Conservation (phyloP, 75 land plant genomes). For the Azolla pinnata region DNA sequence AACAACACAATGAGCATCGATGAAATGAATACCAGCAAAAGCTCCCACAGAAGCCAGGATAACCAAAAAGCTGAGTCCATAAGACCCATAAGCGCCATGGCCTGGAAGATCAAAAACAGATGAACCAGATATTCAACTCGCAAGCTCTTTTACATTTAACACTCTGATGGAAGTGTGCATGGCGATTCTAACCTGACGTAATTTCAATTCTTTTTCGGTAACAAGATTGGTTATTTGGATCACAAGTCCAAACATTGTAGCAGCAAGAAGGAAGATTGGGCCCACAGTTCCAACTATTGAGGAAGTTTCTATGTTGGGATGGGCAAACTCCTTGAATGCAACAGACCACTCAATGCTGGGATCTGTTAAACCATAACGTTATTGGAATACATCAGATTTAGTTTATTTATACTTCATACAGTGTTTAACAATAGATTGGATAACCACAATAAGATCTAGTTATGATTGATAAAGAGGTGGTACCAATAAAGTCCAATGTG, state of each 20-base stretch:
- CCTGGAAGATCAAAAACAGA: slow-evolving; percentile 29
- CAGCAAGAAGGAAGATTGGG: slow-evolving; percentile 82
- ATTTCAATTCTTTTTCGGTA: slow-evolving; percentile 77
- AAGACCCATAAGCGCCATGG: slow-evolving; percentile 93
- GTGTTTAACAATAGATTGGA: too few species aligned
- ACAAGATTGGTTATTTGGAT: slow-evolving; percentile 71
- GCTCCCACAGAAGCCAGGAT: slow-evolving; percentile 91
- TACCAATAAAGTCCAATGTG: too few species aligned
- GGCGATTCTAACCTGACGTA: slow-evolving; percentile 99
- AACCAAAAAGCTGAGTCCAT: slow-evolving; percentile 90
- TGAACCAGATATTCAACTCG: neutral
- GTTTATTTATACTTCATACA: neutral
- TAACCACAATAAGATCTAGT: too few species aligned
- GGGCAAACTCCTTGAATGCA: slow-evolving; percentile 76
- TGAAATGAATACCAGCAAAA: slow-evolving; percentile 41
- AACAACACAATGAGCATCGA: slow-evolving; percentile 72
- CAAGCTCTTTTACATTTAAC: neutral
- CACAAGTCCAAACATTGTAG: slow-evolving; percentile 93
- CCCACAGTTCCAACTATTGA: slow-evolving; percentile 51
- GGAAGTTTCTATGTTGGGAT: slow-evolving; percentile 55
- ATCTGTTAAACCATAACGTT: slow-evolving; percentile 30
- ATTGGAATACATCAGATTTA: neutral
- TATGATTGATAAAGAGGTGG: neutral
- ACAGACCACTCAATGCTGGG: slow-evolving; percentile 65
- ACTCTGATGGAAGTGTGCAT: too few species aligned